Evolutionary conservation across 805 yeast species (phyloP).

Genomic region (Candida maltosa): DNA sequence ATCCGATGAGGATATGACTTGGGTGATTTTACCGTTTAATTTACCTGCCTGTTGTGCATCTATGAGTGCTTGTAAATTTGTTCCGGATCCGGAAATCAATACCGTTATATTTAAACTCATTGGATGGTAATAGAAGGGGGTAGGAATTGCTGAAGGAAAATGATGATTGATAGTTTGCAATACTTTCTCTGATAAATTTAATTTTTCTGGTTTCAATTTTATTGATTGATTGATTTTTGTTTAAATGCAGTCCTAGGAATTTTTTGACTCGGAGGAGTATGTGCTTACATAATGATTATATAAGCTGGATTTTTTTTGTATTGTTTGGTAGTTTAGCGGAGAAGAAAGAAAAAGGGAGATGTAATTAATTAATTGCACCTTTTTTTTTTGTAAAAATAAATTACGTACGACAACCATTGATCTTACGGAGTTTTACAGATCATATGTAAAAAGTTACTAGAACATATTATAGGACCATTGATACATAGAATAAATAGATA

Average conservation of each 20-base stretch:
- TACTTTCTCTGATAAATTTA: constrained; percentile 3
- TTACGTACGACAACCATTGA: no score
- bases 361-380: no score
- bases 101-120: constrained; percentile 50
- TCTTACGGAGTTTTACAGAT: no score
- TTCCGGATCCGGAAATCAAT: constrained; percentile 90
- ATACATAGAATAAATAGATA: no score
- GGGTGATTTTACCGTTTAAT: constrained; percentile 54
- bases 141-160: not conserved
- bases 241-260: not conserved
- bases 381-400: no score
- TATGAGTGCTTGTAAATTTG: constrained; percentile 92
- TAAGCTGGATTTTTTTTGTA: no score
- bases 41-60: constrained; percentile 55
- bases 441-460: no score
- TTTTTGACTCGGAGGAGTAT: not conserved
- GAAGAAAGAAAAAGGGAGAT: no score
- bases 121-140: not conserved
- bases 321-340: no score
- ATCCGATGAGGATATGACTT: constrained; percentile 81
- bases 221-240: not conserved
- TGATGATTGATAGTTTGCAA: no score
- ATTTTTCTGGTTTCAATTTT: not conserved
- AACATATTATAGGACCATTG: no score
- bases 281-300: not conserved